These are phyloP conservation scores for Hamiltosporidium magnivora DNA, from an alignment of 371 early-diverging fungal species.

Conservation along the genomic window DNA sequence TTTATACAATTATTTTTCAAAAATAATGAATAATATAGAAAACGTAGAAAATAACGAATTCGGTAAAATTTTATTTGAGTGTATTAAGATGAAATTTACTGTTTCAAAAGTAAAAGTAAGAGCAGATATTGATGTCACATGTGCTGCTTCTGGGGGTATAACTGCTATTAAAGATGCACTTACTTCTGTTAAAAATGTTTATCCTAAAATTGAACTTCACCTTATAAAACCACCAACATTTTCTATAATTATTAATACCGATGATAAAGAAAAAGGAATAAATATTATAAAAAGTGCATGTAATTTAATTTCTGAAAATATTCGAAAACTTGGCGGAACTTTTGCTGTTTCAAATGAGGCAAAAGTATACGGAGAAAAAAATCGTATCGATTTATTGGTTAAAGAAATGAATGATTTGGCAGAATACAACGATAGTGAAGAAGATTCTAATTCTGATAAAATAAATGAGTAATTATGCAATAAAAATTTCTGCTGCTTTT, in stretches of 20 bases:
- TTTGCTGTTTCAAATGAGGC: constrained; percentile 15
- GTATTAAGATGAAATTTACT: constrained; percentile 42
- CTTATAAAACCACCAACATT: constrained; percentile 49
- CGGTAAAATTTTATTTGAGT: constrained; percentile 30
- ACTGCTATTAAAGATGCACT: constrained; percentile 30
- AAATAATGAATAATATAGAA: constrained; percentile 26
- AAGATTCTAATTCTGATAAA: no score
- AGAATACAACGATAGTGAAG: no score
- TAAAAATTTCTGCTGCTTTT: no score
- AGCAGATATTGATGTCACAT: constrained; percentile 53
- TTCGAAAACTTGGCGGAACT: constrained; percentile 23
- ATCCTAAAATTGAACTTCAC: constrained; percentile 36
- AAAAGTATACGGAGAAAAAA: constrained; percentile 35
- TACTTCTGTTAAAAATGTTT: constrained; percentile 17
- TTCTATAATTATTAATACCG: constrained; percentile 35
- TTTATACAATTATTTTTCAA: constrained; percentile 33
- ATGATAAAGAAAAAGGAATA: constrained; percentile 41
- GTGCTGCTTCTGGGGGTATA: constrained; percentile 39
- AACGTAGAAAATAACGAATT: constrained; percentile 22
- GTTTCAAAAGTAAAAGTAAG: constrained; percentile 41
- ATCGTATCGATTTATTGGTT: no score
- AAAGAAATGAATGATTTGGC: no score
- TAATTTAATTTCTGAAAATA: constrained; percentile 10
- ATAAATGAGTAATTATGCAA: no score
- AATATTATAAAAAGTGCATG: constrained; percentile 23